phyloP scores from a whole-genome alignment of 441 rosid species.

The Eruca vesicaria region DNA sequence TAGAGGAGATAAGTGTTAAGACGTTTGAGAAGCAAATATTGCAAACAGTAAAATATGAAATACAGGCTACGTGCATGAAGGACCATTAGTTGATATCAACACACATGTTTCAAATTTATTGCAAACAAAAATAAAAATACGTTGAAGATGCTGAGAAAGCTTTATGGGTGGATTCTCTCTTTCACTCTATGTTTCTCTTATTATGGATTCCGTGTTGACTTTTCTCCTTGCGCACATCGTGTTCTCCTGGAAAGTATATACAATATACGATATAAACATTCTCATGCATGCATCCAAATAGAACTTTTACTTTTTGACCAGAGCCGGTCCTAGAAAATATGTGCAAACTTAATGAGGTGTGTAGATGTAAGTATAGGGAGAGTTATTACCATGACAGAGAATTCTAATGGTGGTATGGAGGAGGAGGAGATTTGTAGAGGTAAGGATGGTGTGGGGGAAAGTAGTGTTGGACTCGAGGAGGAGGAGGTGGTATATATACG shows the following conservation, averaged over 20 bases:
- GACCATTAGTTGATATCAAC: constrained; percentile 11
- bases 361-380: constrained; percentile 4
- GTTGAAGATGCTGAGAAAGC: constrained; percentile 23
- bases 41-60: too few relatives aligned
- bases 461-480: constrained; percentile 29
- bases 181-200: constrained; percentile 27
- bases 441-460: constrained; percentile 36
- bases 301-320: neutral
- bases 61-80: constrained; percentile 21
- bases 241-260: constrained; percentile 21
- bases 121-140: constrained; percentile 18
- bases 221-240: constrained; percentile 30
- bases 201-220: constrained; percentile 19
- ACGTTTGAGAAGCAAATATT: neutral
- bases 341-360: neutral
- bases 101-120: constrained; percentile 27
- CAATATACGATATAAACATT: neutral
- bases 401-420: constrained; percentile 37
- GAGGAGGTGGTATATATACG: neutral
- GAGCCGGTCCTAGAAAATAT: too few relatives aligned
- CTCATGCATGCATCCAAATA: constrained; percentile 12
- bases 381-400: constrained; percentile 22
- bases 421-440: constrained; percentile 37
- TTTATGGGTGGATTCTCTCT: constrained; percentile 14
- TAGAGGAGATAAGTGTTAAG: neutral